A percentile compares a stretch with the other conserved stretches of the same genome.
These are phyloP conservation scores for Colletotrichum sp. DNA, from an alignment of 2,329 filamentous ascomycete species.

Conservation along the genomic window DNA sequence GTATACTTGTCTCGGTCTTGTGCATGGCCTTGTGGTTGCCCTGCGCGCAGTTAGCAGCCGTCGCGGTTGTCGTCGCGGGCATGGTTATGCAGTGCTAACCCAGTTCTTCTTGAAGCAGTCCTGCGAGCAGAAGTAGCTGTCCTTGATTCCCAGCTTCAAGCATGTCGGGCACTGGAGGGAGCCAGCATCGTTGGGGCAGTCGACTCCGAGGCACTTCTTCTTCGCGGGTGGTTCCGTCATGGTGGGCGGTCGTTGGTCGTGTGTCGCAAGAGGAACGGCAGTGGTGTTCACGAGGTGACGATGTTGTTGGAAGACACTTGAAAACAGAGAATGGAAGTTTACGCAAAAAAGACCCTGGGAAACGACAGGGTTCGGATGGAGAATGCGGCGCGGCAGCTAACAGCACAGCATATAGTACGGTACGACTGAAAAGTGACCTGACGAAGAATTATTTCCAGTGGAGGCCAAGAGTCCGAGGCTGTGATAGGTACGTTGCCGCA, in stretches of 20 bases:
- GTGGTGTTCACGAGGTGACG: background rate
- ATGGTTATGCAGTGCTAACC: slow-evolving; percentile 61
- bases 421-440: slow-evolving; percentile 15
- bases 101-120: slow-evolving; percentile 99
- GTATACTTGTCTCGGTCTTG: slow-evolving; percentile 78
- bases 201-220: slow-evolving; percentile 78
- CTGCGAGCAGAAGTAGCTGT: slow-evolving; percentile 97
- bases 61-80: background rate
- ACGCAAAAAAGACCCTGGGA: background rate
- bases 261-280: background rate
- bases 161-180: slow-evolving; percentile 93
- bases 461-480: background rate
- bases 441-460: slow-evolving; percentile 6
- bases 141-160: slow-evolving; percentile 83
- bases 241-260: slow-evolving; percentile 25
- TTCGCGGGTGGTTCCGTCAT: slow-evolving; percentile 59
- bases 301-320: background rate
- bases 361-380: background rate
- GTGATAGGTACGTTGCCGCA: slow-evolving; percentile 13
- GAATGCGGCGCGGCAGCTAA: background rate
- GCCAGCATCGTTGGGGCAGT: slow-evolving; percentile 87
- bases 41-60: slow-evolving; percentile 48
- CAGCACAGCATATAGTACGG: background rate
- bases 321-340: background rate
- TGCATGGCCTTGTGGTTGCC: slow-evolving; percentile 82